Evolutionary conservation across 768 basidiomycete species (phyloP), one percentile per base, ranked within the genome.

Genomic region (Strobilomyces dryophilus): DNA sequence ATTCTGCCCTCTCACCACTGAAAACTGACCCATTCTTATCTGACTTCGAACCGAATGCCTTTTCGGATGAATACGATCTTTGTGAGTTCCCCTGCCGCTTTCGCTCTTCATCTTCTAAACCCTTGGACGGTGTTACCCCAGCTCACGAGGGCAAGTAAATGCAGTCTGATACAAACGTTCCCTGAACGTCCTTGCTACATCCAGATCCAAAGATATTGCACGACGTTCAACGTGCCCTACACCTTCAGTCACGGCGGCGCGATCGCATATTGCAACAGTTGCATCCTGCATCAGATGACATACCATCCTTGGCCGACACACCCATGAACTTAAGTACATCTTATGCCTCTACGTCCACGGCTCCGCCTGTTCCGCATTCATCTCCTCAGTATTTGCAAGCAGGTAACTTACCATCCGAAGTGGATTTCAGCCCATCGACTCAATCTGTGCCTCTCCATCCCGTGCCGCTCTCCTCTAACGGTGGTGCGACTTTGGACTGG

Each of bases 41-140:
- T 57, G 73, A 74, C 52, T 73, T 73, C 47, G 73, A 70, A 53
- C 71, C 73, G 15, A 66, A 66, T 21, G 68, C 71, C 31, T 85
- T 89, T 68, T 85, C 86, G 1, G 82, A 90, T 56, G 88, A 90
- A 68, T 89, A 88, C 63, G 85, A 89, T 64, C 73, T 89, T 55
- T 80, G 88, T 90, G 65, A 72, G 85, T 77, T 39, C 49, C 42
- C 54, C 51, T 50, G 15, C 58, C 32, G 8, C 35, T 32, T 42
- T 26, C 37, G 39, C 11, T 51, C 24, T 35, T 41, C 53, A 51
- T 20, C 50, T 47, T 58, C 26, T 64, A 41, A 57, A 55, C 34
- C 45, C 32, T 50, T 51, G 51, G 47, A 39, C 24, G 47, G 48
- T 20, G 26, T 49, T 47, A 52, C 10, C 43, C 41, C 56, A 89